Base-by-base conservation (phyloP, 805 yeast species). In the Candida glaebosa region DNA sequence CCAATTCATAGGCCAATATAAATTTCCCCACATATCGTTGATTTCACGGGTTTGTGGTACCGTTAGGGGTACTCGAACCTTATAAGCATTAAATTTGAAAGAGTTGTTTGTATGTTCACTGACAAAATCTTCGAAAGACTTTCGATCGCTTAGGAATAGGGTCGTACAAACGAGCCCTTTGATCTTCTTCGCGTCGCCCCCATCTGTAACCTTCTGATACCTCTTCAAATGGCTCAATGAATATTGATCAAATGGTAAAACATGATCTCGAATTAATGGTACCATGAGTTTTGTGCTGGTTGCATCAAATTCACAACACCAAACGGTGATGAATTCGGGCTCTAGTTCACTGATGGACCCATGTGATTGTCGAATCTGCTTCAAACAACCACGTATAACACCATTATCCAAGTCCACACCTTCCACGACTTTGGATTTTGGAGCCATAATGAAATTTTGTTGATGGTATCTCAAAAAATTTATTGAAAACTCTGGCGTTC, bases 1-100 rank as follows among this genome's bases (percentile, higher is more conserved):
- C 98, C 98, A 93, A 31, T 87, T 73, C 40, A 87, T 64, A 0
- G 98, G 98, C 99, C 98, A 91, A 49, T 74, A 76, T 14, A 65
- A 49, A 3, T 60, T 42, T 2, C 89, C 75, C 96, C 96, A 90
- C 32, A 68, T 65, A 1, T 61, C 44, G 17, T 84, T 75, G 12
- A 79, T 59, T n/a, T 82, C 88, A 49, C 82, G 85, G 3, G 87
- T 79, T 4, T 75, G 69, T 0, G 97, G 95, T n/a, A 76, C 73
- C 42, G 69, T 70, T 18, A 53, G 53, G 0, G 97, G 93, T 1
- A 87, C 77, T 3, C 61, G 43, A 2, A 55, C 45, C 18, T 48
- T 35, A 40, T 46, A 50, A 28, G 58, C 38, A 42, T 18, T 10
- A 41, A 42, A 28, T 33, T 41, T 19, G 56, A 33, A 3, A 44